Percentiles rank a stretch among this genome's conserved stretches.
These are phyloP conservation scores for Lodderomyces theae DNA, from an alignment of 1,139 yeast genomes.

Conservation along the genomic window DNA sequence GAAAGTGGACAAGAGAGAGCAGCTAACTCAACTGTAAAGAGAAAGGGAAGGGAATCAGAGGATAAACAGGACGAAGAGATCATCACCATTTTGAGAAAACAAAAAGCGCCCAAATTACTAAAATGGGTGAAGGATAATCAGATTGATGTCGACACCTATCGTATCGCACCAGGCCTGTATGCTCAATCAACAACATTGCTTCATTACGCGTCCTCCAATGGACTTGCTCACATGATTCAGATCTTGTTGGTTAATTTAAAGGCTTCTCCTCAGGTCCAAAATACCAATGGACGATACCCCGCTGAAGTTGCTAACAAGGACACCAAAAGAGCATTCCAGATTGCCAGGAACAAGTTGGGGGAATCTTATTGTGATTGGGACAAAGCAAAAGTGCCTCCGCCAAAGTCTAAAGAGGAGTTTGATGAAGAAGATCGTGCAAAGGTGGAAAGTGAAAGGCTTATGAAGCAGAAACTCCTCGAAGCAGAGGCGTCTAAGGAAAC, in stretches of 20 bases:
- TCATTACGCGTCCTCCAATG: constrained; percentile 74
- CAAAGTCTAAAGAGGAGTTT: constrained; percentile 64
- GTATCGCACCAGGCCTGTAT: constrained; percentile 53
- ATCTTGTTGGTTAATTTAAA: constrained; percentile 61
- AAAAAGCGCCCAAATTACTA: constrained; percentile 74
- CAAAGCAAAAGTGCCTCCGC: constrained; percentile 60
- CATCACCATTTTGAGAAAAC: constrained; percentile 58
- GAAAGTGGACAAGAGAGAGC: constrained; percentile 12
- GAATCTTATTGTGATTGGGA: constrained; percentile 71
- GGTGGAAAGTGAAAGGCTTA: constrained; percentile 31
- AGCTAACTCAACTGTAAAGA: neutral
- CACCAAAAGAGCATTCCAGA: constrained; percentile 59
- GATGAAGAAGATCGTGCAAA: constrained; percentile 39
- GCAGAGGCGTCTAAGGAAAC: constrained; percentile 21
- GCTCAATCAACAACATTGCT: constrained; percentile 67
- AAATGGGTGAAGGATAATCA: constrained; percentile 60
- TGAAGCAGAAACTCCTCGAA: constrained; percentile 29
- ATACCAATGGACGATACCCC: constrained; percentile 60
- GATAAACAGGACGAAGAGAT: constrained; percentile 46
- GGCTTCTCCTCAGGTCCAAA: constrained; percentile 64
- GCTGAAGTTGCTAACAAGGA: constrained; percentile 44
- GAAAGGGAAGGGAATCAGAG: constrained; percentile 18
- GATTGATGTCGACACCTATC: constrained; percentile 45
- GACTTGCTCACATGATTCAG: constrained; percentile 65
- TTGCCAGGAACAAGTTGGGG: constrained; percentile 66